A percentile compares a stretch with the other conserved stretches of the same genome.
Evolutionary conservation across 1,284 basidiomycete species (phyloP).

Genomic region (Ustilago nuda): DNA sequence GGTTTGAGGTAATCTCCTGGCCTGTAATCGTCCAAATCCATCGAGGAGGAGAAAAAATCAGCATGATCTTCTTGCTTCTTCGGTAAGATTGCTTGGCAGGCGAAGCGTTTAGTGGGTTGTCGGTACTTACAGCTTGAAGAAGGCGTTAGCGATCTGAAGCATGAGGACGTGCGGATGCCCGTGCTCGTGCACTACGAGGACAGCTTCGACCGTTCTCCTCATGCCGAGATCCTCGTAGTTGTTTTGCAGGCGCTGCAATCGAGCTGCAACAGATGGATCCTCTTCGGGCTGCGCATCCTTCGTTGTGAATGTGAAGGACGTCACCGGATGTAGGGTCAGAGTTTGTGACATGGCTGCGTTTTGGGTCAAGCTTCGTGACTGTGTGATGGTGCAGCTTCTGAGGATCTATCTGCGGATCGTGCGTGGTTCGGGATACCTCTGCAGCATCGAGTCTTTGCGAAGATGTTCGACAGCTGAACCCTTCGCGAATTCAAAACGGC

Average conservation of each 20-base stretch:
- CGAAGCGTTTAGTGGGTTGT: not conserved
- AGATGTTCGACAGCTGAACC: constrained; percentile 7
- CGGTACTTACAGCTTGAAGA: constrained; percentile 88
- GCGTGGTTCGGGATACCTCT: not conserved
- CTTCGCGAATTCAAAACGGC: not conserved
- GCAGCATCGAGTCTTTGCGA: not conserved
- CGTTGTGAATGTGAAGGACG: constrained; percentile 89
- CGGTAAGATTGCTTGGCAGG: not conserved
- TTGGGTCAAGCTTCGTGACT: not conserved
- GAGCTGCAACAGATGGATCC: constrained; percentile 85
- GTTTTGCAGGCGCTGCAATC: constrained; percentile 75
- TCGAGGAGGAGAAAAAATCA: not conserved
- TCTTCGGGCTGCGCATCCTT: constrained; percentile 96
- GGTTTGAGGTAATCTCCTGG: constrained; percentile 98
- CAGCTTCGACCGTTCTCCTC: constrained; percentile 93
- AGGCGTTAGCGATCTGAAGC: constrained; percentile 97
- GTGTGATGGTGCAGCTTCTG: not conserved
- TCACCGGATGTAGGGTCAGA: constrained; percentile 76
- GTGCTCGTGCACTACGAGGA: constrained; percentile 86
- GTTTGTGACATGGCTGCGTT: constrained; percentile 47
- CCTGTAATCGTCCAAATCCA: constrained; percentile 70
- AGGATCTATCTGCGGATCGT: not conserved
- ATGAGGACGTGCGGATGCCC: constrained; percentile 83
- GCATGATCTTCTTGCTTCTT: not conserved
- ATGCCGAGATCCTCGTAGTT: constrained; percentile 96